Evolutionary conservation across 139 green algal species (phyloP), one percentile per base, ranked within the genome.

Genomic region (Chlorella vulgaris): DNA sequence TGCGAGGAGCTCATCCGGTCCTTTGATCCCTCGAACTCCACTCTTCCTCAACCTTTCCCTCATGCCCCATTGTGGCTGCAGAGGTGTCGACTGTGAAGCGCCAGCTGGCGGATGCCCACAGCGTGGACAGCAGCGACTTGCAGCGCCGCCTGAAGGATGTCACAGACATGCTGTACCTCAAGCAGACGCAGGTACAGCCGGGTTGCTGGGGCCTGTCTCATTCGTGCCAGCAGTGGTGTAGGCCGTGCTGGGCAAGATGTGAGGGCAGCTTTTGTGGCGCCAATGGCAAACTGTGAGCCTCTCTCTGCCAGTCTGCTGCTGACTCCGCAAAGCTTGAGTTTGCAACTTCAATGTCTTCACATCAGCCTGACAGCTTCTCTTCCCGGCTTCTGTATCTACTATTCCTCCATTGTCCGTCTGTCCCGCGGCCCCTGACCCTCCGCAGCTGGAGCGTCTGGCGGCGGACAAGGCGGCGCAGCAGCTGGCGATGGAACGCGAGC

Each of bases 141-240:
- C 86, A 93, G 84, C 74, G 63, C 35, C 81, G 83, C 42, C 77
- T 87, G 38, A 81, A 88, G 42, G 88, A 92, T 70, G 82, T 94
- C 40, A 88, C 80, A 28, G 92, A 96, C 70, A 79, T 91, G 76
- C 81, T 96, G 71, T 95, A 91, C 71, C 78, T 86, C 4, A 96
- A 96, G 87, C 93, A 96, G 76, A 84, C 84, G 51, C 91, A 95
- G 88, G 84, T 93, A 82, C 88, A 93, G 81, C 5, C 6, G n/a
- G n/a, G n/a, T n/a, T n/a, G n/a, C n/a, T n/a, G n/a, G n/a, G n/a
- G n/a, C n/a, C n/a, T n/a, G n/a, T n/a, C n/a, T n/a, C n/a, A n/a
- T n/a, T n/a, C n/a, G n/a, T n/a, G n/a, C n/a, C n/a, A n/a, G n/a
- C n/a, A n/a, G n/a, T n/a, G n/a, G n/a, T n/a, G n/a, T n/a, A n/a